Conservation (phyloP, 73 alveolate species). For the Tetrahymena borealis region DNA sequence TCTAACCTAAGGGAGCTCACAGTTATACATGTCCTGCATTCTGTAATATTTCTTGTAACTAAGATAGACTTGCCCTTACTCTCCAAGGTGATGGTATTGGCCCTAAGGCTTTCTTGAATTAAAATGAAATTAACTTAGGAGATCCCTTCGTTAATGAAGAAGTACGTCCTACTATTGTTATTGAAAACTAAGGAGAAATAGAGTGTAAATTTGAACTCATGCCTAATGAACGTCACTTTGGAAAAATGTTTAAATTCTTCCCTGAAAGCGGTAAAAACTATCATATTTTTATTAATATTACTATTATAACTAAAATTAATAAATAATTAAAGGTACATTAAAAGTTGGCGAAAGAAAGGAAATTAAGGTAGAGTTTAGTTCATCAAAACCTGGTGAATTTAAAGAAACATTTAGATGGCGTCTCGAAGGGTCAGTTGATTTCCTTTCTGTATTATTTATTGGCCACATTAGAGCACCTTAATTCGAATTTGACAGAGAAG, state of each 20-base stretch:
- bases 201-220: conserved; percentile 48
- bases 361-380: conserved; percentile 79
- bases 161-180: conserved; percentile 66
- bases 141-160: conserved; percentile 86
- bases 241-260: conserved; percentile 49
- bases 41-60: conserved; percentile 95
- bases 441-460: conserved; percentile 69
- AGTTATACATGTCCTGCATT: conserved; percentile 90
- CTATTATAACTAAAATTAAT: neutral
- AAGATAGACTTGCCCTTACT: conserved; percentile 95
- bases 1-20: conserved; percentile 95
- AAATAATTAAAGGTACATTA: conserved; percentile 29
- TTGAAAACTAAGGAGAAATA: conserved; percentile 74
- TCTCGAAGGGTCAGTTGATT: conserved; percentile 91
- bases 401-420: conserved; percentile 95
- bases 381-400: conserved; percentile 98
- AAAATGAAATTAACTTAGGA: conserved; percentile 87
- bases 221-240: conserved; percentile 44
- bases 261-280: conserved; percentile 17
- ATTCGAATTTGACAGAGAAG: conserved; percentile 94
- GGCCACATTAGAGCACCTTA: conserved; percentile 99
- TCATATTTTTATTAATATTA: neutral
- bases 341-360: conserved; percentile 82
- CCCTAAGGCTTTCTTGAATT: conserved; percentile 90
- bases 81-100: conserved; percentile 99